A percentile compares a stretch with the other conserved stretches of the same genome.
Evolutionary conservation across 495 filamentous ascomycete species (phyloP).

Genomic region (Glonium stellatum): DNA sequence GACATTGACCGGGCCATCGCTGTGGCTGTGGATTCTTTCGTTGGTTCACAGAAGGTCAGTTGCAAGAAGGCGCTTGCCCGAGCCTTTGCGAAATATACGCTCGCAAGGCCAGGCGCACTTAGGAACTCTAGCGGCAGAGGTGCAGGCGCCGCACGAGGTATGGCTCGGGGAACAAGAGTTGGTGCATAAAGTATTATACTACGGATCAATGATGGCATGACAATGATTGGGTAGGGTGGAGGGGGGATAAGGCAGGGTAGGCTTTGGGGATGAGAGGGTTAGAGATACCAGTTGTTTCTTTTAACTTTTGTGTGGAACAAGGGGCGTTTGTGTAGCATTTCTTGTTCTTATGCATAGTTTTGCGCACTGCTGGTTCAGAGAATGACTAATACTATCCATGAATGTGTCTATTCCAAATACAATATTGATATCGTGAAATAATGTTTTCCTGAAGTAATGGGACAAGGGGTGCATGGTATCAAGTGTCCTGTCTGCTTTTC

Average conservation of each 20-base stretch:
- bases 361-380: not conserved
- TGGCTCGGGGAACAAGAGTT: not conserved
- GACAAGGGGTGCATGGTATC: not conserved
- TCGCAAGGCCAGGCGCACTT: slow-evolving; percentile 32
- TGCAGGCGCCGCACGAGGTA: slow-evolving; percentile 4
- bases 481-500: not conserved
- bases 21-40: slow-evolving; percentile 92
- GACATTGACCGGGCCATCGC: slow-evolving; percentile 98
- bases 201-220: not conserved
- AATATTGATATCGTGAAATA: too few species aligned
- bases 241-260: not conserved
- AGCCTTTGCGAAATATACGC: slow-evolving; percentile 89
- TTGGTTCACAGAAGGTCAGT: slow-evolving; percentile 93
- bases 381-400: not conserved
- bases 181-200: not conserved
- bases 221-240: not conserved
- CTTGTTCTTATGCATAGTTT: not conserved
- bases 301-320: not conserved
- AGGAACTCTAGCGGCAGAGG: slow-evolving; percentile 3
- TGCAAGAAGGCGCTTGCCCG: slow-evolving; percentile 95
- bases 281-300: not conserved
- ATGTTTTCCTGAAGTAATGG: too few species aligned
- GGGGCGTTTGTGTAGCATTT: not conserved
- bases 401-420: not conserved
- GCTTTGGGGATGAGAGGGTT: not conserved